phyloP scores from a whole-genome alignment of 2,329 filamentous ascomycete species.

The Scorias spongiosa region DNA sequence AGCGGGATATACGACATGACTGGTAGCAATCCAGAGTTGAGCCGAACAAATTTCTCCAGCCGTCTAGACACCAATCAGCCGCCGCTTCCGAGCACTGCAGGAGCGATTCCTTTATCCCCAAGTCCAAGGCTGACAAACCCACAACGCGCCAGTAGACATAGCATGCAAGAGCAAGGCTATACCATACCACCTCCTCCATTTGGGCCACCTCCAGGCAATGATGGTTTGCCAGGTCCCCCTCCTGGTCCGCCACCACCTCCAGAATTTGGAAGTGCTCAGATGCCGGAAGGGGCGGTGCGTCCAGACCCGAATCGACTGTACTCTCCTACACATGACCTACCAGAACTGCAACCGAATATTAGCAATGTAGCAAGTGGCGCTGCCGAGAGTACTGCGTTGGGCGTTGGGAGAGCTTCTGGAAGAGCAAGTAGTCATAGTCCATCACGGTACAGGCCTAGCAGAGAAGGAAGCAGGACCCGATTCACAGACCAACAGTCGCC shows the following conservation, averaged over 20 bases:
- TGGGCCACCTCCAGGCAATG: constrained; percentile 3
- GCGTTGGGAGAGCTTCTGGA: constrained; percentile 2
- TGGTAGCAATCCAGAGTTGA: constrained; percentile 29
- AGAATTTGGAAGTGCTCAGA: constrained; percentile 14
- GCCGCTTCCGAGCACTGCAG: constrained; percentile 19
- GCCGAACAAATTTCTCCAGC: constrained; percentile 19
- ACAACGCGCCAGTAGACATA: neutral
- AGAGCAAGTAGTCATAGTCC: constrained; percentile 14
- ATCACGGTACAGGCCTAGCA: constrained; percentile 8
- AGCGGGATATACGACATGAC: constrained; percentile 22
- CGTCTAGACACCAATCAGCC: constrained; percentile 14
- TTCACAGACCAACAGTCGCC: neutral
- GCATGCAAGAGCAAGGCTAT: constrained; percentile 1
- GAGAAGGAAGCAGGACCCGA: neutral
- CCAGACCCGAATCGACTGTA: constrained; percentile 20
- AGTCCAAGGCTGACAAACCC: neutral
- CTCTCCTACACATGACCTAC: constrained; percentile 17
- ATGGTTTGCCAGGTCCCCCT: constrained; percentile 15
- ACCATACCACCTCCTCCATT: constrained; percentile 14
- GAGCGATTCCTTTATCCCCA: constrained; percentile 7
- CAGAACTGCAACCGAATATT: constrained; percentile 11
- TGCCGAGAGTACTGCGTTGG: constrained; percentile 9
- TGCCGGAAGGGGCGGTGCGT: constrained; percentile 27
- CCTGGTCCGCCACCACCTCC: constrained; percentile 20
- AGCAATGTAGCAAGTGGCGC: constrained; percentile 8